Percentiles rank a stretch among this genome's conserved stretches.
phyloP scores from a whole-genome alignment of 805 yeast genomes.

The Teunomyces tritomae region DNA sequence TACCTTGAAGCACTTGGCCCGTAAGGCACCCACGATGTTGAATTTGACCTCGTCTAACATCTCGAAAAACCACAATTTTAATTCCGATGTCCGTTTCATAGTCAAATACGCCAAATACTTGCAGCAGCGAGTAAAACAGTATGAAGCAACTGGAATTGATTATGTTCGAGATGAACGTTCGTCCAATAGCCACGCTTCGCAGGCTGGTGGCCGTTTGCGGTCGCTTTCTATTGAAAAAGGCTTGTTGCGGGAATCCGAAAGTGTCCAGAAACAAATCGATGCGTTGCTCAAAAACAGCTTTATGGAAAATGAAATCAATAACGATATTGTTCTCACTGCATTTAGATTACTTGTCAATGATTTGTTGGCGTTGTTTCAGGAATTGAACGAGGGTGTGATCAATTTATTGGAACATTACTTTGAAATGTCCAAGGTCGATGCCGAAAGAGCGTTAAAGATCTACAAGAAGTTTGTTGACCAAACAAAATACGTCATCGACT shows the following conservation, averaged over 20 bases:
- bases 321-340: constrained; percentile 79
- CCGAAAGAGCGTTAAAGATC: constrained; percentile 78
- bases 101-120: constrained; percentile 72
- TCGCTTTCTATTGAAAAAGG: constrained; percentile 72
- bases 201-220: constrained; percentile 60
- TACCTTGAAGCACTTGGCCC: constrained; percentile 59
- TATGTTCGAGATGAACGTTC: constrained; percentile 70
- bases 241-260: constrained; percentile 76
- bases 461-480: constrained; percentile 83
- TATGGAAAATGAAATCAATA: constrained; percentile 75
- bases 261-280: constrained; percentile 79
- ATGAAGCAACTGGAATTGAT: constrained; percentile 60
- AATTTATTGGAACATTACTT: constrained; percentile 91
- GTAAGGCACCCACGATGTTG: constrained; percentile 48
- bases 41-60: constrained; percentile 38
- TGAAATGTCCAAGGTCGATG: constrained; percentile 84
- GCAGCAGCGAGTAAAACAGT: constrained; percentile 66
- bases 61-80: constrained; percentile 36
- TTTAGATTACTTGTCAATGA: constrained; percentile 91
- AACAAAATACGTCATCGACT: constrained; percentile 84
- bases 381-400: constrained; percentile 92
- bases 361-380: constrained; percentile 79
- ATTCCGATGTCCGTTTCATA: constrained; percentile 53
- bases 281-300: constrained; percentile 72
- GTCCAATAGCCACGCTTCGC: constrained; percentile 39